Percentiles rank a stretch among this genome's conserved stretches.
phyloP scores from a whole-genome alignment of 2,329 filamentous ascomycete genomes.

The Nemania diffusa region DNA sequence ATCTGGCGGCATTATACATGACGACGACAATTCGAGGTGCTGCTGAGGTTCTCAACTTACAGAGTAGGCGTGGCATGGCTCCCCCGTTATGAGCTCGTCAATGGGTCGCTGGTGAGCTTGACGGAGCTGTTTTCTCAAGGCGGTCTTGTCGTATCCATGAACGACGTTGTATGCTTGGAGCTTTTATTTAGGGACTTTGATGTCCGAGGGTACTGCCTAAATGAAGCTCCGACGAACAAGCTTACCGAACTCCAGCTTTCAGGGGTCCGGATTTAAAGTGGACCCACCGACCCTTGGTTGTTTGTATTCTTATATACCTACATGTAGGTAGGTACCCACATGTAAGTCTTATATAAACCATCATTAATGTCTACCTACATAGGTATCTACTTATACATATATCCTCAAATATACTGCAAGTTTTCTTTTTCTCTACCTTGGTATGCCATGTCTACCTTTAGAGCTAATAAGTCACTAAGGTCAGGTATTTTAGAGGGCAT shows the following conservation, averaged over 20 bases:
- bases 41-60: constrained; percentile 51
- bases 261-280: constrained; percentile 23
- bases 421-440: too few relatives aligned
- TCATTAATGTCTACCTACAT: too few relatives aligned
- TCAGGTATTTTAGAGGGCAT: too few relatives aligned
- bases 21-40: too few relatives aligned
- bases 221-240: background rate
- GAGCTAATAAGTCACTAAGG: too few relatives aligned
- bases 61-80: constrained; percentile 65
- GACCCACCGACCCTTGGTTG: background rate
- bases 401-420: too few relatives aligned
- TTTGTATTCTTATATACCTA: background rate
- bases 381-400: too few relatives aligned
- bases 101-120: constrained; percentile 27
- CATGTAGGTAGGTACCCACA: too few relatives aligned
- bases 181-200: background rate
- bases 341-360: too few relatives aligned
- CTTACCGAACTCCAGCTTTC: background rate
- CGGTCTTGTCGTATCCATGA: constrained; percentile 29
- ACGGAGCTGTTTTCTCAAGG: constrained; percentile 26
- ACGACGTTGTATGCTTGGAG: background rate
- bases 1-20: background rate
- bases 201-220: background rate
- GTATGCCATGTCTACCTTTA: too few relatives aligned
- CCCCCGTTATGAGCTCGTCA: constrained; percentile 29